Percentiles rank a stretch among this genome's conserved stretches.
phyloP scores from a whole-genome alignment of 768 basidiomycete species.

The Boletus subcaerulescens region DNA sequence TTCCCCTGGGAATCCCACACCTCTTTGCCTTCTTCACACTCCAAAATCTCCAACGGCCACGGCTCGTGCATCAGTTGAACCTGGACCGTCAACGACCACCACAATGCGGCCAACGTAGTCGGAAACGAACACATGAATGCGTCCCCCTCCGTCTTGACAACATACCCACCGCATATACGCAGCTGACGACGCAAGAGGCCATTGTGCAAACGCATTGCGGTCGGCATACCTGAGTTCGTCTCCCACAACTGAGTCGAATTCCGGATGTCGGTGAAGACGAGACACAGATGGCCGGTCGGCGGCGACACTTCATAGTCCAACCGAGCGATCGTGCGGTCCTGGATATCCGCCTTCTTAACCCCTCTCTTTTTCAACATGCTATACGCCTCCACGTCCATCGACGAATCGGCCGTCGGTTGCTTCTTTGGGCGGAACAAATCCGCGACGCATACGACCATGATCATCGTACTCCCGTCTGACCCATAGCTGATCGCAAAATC shows the following conservation, averaged over 20 bases:
- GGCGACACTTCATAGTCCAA: conserved; percentile 79
- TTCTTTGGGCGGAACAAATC: conserved; percentile 67
- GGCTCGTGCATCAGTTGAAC: conserved; percentile 71
- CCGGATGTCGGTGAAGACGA: conserved; percentile 97
- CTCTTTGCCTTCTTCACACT: conserved; percentile 87
- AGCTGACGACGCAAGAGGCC: conserved; percentile 78
- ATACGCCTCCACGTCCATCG: conserved; percentile 38
- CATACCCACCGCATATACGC: conserved; percentile 91
- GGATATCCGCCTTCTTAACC: conserved; percentile 47
- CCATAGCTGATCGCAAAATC: conserved; percentile 98
- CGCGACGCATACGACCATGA: conserved; percentile 89
- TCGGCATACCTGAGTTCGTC: conserved; percentile 90
- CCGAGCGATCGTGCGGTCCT: conserved; percentile 56
- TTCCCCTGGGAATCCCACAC: conserved; percentile 63
- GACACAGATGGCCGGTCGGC: conserved; percentile 81
- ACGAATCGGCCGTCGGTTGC: conserved; percentile 33
- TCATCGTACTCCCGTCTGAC: conserved; percentile 90
- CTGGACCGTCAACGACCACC: conserved; percentile 90
- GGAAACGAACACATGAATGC: conserved; percentile 99
- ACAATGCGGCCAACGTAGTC: conserved; percentile 76
- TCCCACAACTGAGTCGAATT: conserved; percentile 98
- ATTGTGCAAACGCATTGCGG: conserved; percentile 90
- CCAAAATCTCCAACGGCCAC: conserved; percentile 94
- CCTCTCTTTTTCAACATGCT: conserved; percentile 29
- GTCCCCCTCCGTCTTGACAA: conserved; percentile 99